Evolutionary conservation across 345 rosid genomes (phyloP).

Genomic region (Corchorus capsularis): DNA sequence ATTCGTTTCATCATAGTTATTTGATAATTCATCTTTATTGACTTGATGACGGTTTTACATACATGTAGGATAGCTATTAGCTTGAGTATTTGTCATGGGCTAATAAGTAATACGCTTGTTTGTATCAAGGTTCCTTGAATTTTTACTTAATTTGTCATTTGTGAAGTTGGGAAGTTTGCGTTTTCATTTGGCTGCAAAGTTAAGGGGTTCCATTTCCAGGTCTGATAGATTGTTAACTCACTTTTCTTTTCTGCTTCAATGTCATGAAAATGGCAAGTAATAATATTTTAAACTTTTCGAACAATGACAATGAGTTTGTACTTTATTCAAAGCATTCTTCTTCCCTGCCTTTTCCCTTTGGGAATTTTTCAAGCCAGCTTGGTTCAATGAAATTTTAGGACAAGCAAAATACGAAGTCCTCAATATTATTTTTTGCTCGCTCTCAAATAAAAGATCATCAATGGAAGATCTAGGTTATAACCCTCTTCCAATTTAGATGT

Average conservation of each 20-base stretch:
- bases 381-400: no score
- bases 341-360: background rate
- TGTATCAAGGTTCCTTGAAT: background rate
- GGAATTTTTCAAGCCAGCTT: no score
- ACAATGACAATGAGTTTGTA: background rate
- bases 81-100: no score
- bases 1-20: conserved; percentile 13
- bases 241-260: background rate
- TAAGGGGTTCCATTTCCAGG: no score
- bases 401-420: no score
- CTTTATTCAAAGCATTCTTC: background rate
- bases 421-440: no score
- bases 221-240: background rate
- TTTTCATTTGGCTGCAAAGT: background rate
- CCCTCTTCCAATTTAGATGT: no score
- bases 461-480: no score
- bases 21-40: conserved; percentile 2
- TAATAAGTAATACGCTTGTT: no score
- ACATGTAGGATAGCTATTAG: background rate
- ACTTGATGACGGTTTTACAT: background rate
- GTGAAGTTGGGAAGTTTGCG: background rate
- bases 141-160: background rate
- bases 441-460: no score
- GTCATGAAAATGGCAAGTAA: background rate
- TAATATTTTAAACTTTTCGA: background rate